Conservation (phyloP, 768 basidiomycete genomes). For the Dendrothele bispora region DNA sequence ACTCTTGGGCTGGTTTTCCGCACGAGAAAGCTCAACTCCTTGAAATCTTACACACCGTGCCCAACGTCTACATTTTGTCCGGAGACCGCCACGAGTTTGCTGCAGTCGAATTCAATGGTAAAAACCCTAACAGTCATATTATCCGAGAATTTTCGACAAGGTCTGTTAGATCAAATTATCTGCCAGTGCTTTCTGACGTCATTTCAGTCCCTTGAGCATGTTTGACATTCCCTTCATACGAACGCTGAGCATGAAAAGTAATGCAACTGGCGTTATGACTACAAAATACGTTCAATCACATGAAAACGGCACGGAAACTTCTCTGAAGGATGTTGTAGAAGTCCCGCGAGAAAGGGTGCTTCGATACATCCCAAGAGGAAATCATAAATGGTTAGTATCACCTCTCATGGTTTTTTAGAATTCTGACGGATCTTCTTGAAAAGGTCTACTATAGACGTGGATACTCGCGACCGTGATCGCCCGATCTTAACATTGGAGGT, state of each 20-base stretch:
- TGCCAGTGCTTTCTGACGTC: neutral
- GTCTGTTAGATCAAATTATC: neutral
- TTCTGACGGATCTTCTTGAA: neutral
- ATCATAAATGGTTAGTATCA: slow-evolving; percentile 58
- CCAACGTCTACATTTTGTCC: slow-evolving; percentile 68
- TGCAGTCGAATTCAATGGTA: slow-evolving; percentile 56
- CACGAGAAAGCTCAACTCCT: slow-evolving; percentile 61
- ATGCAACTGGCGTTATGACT: no score
- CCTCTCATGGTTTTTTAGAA: neutral
- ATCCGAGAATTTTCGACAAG: slow-evolving; percentile 68
- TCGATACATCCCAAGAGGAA: slow-evolving; percentile 63
- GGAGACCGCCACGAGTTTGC: slow-evolving; percentile 85
- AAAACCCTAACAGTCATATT: slow-evolving; percentile 32
- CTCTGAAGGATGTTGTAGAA: slow-evolving; percentile 30
- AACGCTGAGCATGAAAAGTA: slow-evolving; percentile 49
- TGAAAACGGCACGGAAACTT: no score
- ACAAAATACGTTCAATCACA: no score
- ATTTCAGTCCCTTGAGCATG: slow-evolving; percentile 59
- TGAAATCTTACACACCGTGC: slow-evolving; percentile 57
- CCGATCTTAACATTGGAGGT: slow-evolving; percentile 60
- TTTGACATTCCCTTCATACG: slow-evolving; percentile 63
- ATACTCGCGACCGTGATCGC: slow-evolving; percentile 51
- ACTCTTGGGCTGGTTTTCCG: slow-evolving; percentile 70
- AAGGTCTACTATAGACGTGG: slow-evolving; percentile 71
- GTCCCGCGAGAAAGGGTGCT: slow-evolving; percentile 55